Evolutionary conservation across 768 basidiomycete genomes (phyloP).

Genomic region (Clitopilus hobsonii): DNA sequence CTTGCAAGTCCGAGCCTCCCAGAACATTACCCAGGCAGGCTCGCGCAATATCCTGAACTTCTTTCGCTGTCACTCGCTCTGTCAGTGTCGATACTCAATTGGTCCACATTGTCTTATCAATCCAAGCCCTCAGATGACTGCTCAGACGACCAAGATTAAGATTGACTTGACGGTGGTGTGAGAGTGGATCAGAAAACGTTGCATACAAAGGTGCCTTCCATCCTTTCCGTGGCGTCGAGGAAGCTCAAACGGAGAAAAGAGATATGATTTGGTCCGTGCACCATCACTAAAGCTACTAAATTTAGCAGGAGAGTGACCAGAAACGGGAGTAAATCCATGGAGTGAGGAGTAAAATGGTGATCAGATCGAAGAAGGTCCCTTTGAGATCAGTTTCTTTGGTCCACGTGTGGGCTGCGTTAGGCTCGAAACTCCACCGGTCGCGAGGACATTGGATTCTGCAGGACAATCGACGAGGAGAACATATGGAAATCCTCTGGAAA

Average conservation of each 20-base stretch:
- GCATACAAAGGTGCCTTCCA: background rate
- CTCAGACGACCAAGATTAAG: background rate
- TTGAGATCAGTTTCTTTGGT: background rate
- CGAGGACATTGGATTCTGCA: background rate
- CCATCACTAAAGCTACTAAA: background rate
- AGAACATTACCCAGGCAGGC: no score
- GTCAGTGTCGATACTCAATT: no score
- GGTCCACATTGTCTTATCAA: background rate
- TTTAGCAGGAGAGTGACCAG: background rate
- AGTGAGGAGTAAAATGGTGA: background rate
- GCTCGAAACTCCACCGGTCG: background rate
- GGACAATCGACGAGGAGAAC: background rate
- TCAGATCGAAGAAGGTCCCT: background rate
- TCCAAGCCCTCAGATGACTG: background rate
- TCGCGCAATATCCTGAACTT: no score
- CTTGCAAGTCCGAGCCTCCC: no score
- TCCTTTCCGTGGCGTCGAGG: background rate
- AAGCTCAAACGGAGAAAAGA: background rate
- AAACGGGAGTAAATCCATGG: background rate
- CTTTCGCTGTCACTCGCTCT: no score
- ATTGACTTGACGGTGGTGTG: background rate
- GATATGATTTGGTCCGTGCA: background rate
- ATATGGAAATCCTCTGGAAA: no score
- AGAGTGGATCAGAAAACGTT: slow-evolving; percentile 1
- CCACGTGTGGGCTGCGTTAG: background rate